Conservation (phyloP, 495 filamentous ascomycete genomes). For the Xylaria flabelliformis region DNA sequence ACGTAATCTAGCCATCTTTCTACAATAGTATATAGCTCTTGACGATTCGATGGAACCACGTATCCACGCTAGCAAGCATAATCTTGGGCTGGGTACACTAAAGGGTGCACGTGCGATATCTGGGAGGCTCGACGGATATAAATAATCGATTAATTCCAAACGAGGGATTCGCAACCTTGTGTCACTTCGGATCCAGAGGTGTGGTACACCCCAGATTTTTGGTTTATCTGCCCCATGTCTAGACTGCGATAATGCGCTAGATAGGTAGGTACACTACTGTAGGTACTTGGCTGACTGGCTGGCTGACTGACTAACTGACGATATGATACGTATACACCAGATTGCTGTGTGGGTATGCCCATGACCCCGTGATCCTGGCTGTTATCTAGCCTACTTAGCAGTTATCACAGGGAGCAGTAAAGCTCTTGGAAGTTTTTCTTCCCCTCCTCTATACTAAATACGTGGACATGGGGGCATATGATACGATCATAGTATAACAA, state of each 20-base stretch:
- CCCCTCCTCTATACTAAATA: not conserved
- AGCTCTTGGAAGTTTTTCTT: not conserved
- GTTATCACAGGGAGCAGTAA: not conserved
- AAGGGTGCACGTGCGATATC: not conserved
- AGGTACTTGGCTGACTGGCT: not conserved
- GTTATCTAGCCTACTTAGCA: not conserved
- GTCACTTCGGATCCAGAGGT: constrained; percentile 20
- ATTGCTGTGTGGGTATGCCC: not conserved
- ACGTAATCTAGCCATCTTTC: not conserved
- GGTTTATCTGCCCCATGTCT: constrained; percentile 6
- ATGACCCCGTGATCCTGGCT: not conserved
- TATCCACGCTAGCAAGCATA: not conserved
- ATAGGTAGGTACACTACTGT: not conserved
- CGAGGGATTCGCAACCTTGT: constrained; percentile 24
- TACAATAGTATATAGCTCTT: not conserved
- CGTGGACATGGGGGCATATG: not conserved
- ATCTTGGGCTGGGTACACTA: not conserved
- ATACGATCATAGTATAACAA: not conserved
- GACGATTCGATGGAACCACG: not conserved
- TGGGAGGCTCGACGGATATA: not conserved
- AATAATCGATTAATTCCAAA: constrained; percentile 11
- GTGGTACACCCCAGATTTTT: constrained; percentile 18
- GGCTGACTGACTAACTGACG: not conserved
- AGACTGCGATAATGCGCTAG: not conserved
- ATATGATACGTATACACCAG: not conserved